Base-by-base conservation (phyloP, 495 filamentous ascomycete genomes). In the Penicillium chermesinum region DNA sequence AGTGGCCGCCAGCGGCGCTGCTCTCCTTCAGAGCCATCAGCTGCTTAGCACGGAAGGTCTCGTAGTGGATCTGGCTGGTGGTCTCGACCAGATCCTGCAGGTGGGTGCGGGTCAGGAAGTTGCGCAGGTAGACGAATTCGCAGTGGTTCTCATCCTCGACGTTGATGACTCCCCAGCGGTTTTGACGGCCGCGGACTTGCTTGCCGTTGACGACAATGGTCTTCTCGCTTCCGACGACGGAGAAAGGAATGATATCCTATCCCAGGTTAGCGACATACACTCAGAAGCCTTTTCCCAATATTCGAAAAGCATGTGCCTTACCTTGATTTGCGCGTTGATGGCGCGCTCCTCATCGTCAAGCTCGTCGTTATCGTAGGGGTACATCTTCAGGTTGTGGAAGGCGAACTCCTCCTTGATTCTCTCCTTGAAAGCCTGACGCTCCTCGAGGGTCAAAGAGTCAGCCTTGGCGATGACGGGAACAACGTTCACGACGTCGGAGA, bases 381-480 rank as follows among this genome's bases (percentile, higher is more conserved):
- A 99, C 93, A 99, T 99, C 76, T 95, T 89, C 66, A 97, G 80
- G 78, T 96, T 97, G 81, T 99, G 93, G 84, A 99, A 99, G 34
- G 87, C 76, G 68, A 99, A 97, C 65, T 99, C 93, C 78, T 97
- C 91, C 82, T 95, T 96, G 72, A 99, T 99, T 61, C 94, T 82
- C 75, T 91, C 91, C 78, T 97, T 99, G 82, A 99, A 99, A 3
- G 84, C 89, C 56, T 82, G 80, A 49, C 93, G 81, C 77, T 99
- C 93, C 69, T 99, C 94, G 19, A 99, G 77, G 7, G 93, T 99
- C 53, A 99, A 75, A 45, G 90, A 93, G 63, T 99, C 93, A 42
- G 93, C 86, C 77, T 99, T 99, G 63, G 93, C 93, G 69, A 99
- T 96, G 25, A 99, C 94, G 27, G 93, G 93, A 22, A 99, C 93